Conservation (phyloP, 768 basidiomycete genomes). For the Suillus subaureus region DNA sequence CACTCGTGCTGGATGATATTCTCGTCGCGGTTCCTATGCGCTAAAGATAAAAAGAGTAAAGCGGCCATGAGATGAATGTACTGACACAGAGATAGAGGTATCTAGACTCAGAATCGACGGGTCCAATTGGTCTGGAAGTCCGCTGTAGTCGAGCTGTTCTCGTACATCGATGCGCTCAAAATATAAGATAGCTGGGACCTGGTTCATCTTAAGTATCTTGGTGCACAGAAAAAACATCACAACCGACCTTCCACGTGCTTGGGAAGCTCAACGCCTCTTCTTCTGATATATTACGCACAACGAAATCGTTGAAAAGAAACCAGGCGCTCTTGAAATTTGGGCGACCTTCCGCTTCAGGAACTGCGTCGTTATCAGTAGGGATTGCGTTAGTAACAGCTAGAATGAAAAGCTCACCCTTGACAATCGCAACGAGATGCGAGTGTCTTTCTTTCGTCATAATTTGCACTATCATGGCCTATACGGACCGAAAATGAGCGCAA, state of each 20-base stretch:
- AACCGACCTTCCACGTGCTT: slow-evolving; percentile 87
- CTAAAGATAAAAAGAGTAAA: neutral
- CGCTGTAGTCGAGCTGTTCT: slow-evolving; percentile 60
- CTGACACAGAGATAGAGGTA: slow-evolving; percentile 85
- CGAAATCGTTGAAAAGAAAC: slow-evolving; percentile 97
- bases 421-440: slow-evolving; percentile 86
- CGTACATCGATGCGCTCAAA: slow-evolving; percentile 73
- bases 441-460: slow-evolving; percentile 69
- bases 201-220: slow-evolving; percentile 19
- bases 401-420: slow-evolving; percentile 58
- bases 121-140: slow-evolving; percentile 69
- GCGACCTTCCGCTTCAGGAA: slow-evolving; percentile 64
- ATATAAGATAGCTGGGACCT: slow-evolving; percentile 92
- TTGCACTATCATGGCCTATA: slow-evolving; percentile 80
- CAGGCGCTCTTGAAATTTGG: slow-evolving; percentile 57
- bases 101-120: slow-evolving; percentile 78
- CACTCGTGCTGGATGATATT: slow-evolving; percentile 77
- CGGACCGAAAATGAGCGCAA: neutral
- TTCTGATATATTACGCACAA: slow-evolving; percentile 82
- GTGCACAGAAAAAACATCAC: neutral
- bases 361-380: slow-evolving; percentile 36
- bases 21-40: slow-evolving; percentile 71
- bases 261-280: slow-evolving; percentile 88
- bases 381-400: neutral
- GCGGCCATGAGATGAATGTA: slow-evolving; percentile 1